phyloP scores from a whole-genome alignment of 768 basidiomycete genomes.

The Pleurotus giganteus region DNA sequence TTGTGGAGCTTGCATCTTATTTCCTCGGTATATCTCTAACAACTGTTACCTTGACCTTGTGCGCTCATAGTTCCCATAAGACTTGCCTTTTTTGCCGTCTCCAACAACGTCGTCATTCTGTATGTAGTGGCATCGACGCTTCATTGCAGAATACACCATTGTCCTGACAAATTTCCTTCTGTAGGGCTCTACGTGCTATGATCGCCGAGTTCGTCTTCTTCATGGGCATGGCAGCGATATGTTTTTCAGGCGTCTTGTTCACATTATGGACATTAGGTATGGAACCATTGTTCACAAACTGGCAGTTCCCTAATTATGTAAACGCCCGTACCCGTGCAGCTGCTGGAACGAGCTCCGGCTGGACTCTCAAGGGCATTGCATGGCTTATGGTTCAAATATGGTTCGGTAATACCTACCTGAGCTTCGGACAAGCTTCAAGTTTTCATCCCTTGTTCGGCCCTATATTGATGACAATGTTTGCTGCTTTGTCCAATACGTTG shows the following conservation, averaged over 20 bases:
- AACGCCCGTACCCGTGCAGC: background rate
- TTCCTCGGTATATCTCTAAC: conserved; percentile 59
- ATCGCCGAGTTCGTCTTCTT: conserved; percentile 77
- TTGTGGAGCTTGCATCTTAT: conserved; percentile 82
- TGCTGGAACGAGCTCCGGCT: conserved; percentile 16
- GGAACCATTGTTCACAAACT: conserved; percentile 15
- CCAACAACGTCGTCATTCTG: conserved; percentile 79
- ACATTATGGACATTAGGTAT: conserved; percentile 47
- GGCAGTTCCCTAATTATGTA: conserved; percentile 19
- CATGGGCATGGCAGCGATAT: conserved; percentile 71
- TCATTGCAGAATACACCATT: conserved; percentile 1
- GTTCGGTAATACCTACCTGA: conserved; percentile 76
- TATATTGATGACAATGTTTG: conserved; percentile 76
- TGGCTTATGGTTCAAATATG: conserved; percentile 89
- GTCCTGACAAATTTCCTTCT: background rate
- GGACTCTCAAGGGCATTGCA: conserved; percentile 53
- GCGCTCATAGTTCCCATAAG: conserved; percentile 27
- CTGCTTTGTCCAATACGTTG: conserved; percentile 76
- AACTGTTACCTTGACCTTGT: background rate
- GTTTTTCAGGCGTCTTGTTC: conserved; percentile 75
- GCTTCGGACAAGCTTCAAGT: conserved; percentile 52
- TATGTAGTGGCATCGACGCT: conserved; percentile 30
- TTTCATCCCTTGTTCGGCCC: conserved; percentile 75
- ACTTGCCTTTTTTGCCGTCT: conserved; percentile 77
- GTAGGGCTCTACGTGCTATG: conserved; percentile 79